Conservation (phyloP, 2,329 filamentous ascomycete species). For the Blastomyces gilchristii region DNA sequence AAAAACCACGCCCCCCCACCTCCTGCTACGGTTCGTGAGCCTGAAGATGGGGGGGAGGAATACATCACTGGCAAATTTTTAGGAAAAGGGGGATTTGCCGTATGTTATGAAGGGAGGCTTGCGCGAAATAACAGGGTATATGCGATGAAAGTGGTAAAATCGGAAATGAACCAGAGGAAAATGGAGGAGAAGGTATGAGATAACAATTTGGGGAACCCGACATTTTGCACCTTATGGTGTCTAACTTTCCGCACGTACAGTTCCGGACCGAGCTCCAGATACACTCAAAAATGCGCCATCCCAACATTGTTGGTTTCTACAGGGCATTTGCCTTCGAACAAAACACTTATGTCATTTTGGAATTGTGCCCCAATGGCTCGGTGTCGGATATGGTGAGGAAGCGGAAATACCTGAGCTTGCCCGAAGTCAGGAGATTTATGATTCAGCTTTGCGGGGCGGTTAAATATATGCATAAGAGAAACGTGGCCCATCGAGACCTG, state of each 20-base stretch:
- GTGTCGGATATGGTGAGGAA: slow-evolving; percentile 97
- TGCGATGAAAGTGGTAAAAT: slow-evolving; percentile 43
- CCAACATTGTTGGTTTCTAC: slow-evolving; percentile 91
- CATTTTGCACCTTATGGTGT: slow-evolving; percentile 7
- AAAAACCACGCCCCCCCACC: slow-evolving; percentile 40
- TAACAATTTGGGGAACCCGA: background rate
- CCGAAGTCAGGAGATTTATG: slow-evolving; percentile 86
- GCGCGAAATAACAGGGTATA: slow-evolving; percentile 36
- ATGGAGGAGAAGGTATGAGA: slow-evolving; percentile 41
- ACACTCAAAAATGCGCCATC: slow-evolving; percentile 93
- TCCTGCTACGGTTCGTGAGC: slow-evolving; percentile 36
- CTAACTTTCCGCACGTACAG: slow-evolving; percentile 27
- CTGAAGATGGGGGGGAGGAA: slow-evolving; percentile 35
- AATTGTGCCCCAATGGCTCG: slow-evolving; percentile 89
- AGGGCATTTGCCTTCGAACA: slow-evolving; percentile 83
- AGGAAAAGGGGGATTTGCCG: slow-evolving; percentile 43
- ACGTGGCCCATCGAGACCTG: slow-evolving; percentile 90
- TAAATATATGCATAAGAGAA: slow-evolving; percentile 93
- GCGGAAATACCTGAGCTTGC: slow-evolving; percentile 79
- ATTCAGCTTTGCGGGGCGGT: slow-evolving; percentile 93
- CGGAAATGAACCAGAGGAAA: slow-evolving; percentile 41
- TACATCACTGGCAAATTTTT: slow-evolving; percentile 39
- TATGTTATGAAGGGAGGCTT: slow-evolving; percentile 41
- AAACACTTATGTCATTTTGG: slow-evolving; percentile 86
- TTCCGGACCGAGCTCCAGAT: slow-evolving; percentile 84